Evolutionary conservation across 305 asterid species (phyloP).

Genomic region (Fraxinus dipetala): DNA sequence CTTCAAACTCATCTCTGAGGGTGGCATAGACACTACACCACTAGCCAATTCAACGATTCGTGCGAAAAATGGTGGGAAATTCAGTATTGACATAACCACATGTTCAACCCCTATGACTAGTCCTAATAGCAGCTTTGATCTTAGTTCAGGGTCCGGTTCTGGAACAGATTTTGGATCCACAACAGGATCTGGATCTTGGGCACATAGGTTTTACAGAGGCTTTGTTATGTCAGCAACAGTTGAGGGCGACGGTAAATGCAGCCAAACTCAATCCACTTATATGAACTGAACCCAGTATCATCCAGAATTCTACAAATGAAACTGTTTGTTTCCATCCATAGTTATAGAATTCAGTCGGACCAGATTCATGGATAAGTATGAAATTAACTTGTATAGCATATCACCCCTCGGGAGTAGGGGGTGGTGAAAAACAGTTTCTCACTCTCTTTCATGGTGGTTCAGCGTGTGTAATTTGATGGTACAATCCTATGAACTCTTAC

Average conservation of each 20-base stretch:
- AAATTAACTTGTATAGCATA: no score
- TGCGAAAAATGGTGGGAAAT: constrained; percentile 64
- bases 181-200: constrained; percentile 79
- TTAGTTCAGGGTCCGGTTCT: constrained; percentile 62
- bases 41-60: constrained; percentile 60
- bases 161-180: constrained; percentile 66
- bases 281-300: no score
- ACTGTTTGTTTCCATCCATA: no score
- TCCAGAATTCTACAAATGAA: no score
- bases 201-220: constrained; percentile 61
- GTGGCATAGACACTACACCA: constrained; percentile 61
- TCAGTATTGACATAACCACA: constrained; percentile 61
- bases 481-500: no score
- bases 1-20: constrained; percentile 82
- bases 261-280: constrained; percentile 10
- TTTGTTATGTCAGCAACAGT: constrained; percentile 87
- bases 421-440: no score
- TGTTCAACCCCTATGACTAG: constrained; percentile 75
- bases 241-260: constrained; percentile 57
- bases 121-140: constrained; percentile 81
- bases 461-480: no score
- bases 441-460: no score
- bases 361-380: no score
- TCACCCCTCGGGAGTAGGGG: no score
- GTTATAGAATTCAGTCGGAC: no score